Percentiles rank a stretch among this genome's conserved stretches.
Conservation (phyloP, 2,329 filamentous ascomycete species). For the Mycosphaerella sp. region DNA sequence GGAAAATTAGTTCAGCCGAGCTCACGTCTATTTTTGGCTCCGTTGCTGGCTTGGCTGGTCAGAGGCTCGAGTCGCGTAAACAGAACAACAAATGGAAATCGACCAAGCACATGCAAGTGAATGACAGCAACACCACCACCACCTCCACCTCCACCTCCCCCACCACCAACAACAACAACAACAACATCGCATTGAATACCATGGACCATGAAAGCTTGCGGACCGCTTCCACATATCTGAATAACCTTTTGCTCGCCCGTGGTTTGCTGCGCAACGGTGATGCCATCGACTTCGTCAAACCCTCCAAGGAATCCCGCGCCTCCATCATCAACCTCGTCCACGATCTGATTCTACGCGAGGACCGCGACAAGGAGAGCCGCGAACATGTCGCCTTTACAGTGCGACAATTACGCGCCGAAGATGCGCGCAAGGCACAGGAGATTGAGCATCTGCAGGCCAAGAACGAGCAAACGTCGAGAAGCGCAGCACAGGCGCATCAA, state of each 20-base stretch:
- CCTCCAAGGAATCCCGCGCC: conserved; percentile 65
- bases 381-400: conserved; percentile 76
- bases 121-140: too few species aligned
- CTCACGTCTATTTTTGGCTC: not conserved
- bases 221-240: conserved; percentile 57
- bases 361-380: conserved; percentile 86
- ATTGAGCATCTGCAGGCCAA: conserved; percentile 22
- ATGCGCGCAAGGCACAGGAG: conserved; percentile 56
- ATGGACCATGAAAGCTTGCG: conserved; percentile 50
- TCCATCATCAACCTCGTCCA: conserved; percentile 89
- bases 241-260: conserved; percentile 59
- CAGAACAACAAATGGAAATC: not conserved
- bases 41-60: not conserved
- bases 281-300: conserved; percentile 71
- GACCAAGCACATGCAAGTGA: not conserved
- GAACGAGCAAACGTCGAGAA: conserved; percentile 56
- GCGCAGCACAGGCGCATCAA: conserved; percentile 65
- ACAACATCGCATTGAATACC: conserved; percentile 12
- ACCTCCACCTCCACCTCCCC: too few species aligned
- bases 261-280: conserved; percentile 59
- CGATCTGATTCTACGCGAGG: conserved; percentile 81
- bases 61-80: not conserved
- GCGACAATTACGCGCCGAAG: conserved; percentile 66
- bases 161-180: too few species aligned
- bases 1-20: not conserved